Evolutionary conservation across 176 grass and related monocot genomes (phyloP).

Genomic region (Raddia distichophylla): DNA sequence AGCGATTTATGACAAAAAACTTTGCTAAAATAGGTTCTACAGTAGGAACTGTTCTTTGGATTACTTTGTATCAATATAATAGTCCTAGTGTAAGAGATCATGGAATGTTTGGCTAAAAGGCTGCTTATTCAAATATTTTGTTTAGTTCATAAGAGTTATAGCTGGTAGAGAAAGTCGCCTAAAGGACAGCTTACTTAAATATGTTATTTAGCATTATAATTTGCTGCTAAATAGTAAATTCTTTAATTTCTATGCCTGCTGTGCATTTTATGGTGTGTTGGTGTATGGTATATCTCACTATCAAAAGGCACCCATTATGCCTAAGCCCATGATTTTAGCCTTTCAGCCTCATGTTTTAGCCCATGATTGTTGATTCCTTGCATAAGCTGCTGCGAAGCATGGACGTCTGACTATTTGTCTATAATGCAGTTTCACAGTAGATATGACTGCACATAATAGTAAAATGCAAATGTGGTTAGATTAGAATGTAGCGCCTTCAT

Average conservation of each 20-base stretch:
- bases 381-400: too few species aligned
- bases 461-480: neutral
- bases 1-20: neutral
- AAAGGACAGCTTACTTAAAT: neutral
- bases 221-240: neutral
- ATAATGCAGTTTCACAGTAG: neutral
- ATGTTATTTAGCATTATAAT: neutral
- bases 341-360: too few species aligned
- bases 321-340: too few species aligned
- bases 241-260: neutral
- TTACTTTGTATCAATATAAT: neutral
- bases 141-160: neutral
- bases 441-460: neutral
- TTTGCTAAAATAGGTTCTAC: neutral
- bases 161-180: neutral
- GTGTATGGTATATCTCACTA: neutral
- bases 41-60: neutral
- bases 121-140: too few species aligned
- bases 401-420: too few species aligned
- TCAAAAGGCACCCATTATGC: too few species aligned
- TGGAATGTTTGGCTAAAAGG: neutral
- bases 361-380: too few species aligned
- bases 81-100: neutral
- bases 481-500: neutral
- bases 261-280: neutral